Evolutionary conservation across 495 filamentous ascomycete species (phyloP), one percentile per base, ranked within the genome.

Genomic region (Penicillium manginii): DNA sequence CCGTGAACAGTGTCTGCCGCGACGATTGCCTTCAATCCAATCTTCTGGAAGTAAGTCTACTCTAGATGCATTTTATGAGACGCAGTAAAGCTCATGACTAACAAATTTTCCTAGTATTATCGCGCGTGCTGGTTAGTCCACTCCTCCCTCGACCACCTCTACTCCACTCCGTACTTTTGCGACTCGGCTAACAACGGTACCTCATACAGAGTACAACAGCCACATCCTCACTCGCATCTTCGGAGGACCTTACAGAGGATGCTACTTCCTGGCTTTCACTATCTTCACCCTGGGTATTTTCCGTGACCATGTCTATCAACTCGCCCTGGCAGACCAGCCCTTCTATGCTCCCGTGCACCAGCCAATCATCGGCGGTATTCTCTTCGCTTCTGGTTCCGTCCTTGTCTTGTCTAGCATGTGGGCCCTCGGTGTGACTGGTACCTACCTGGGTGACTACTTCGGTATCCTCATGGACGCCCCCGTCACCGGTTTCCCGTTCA

Each of bases 361-460:
- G 75, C 93, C 94, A 14, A 77, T 88, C 26, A 69, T 88, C 18
- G 91, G 88, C 40, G 89, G 86, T 53, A 78, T 73, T 10, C 80
- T 97, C 40, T 81, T 98, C 63, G 81, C 81, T 43, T 55, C 78
- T 39, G 96, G 94, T 45, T 97, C 96, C 66, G 73, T 90, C 53
- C 84, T 98, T 17, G 94, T 98, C 23, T 70, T 98, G 17, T 86
- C 87, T 29, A 91, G 86, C 58, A 98, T 96, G 78, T 97, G 87
- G 85, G 89, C 86, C 26, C 84, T 98, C n/a, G 94, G 94, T 45
- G 81, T 98, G 59, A 98, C 94, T 10, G 96, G 94, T 55, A 98
- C 94, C 61, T 98, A 97, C 72, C 80, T 98, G 23, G 94, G 94
- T 55, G 94, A 98, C 78, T 98, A 98, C 78, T 98, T 96, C 66